phyloP scores from a whole-genome alignment of 306 rosid genomes.

The Quercus cerris region DNA sequence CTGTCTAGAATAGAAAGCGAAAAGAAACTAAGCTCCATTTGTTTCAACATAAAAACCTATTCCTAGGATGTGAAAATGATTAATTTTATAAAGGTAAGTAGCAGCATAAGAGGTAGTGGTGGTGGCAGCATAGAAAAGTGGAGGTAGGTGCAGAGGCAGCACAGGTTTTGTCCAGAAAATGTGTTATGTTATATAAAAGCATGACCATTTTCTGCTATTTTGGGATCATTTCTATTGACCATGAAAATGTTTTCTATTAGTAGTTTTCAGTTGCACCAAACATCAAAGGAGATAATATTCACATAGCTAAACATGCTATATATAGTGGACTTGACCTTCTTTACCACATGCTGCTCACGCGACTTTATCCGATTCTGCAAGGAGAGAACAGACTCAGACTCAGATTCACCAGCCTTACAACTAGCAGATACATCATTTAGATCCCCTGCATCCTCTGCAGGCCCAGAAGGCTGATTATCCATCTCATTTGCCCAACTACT shows the following conservation, averaged over 20 bases:
- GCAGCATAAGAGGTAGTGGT: too few relatives aligned
- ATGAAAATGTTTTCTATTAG: too few relatives aligned
- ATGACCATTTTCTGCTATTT: too few relatives aligned
- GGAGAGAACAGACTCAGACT: slow-evolving; percentile 42
- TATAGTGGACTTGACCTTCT: slow-evolving; percentile 43
- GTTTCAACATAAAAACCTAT: too few relatives aligned
- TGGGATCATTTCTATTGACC: too few relatives aligned
- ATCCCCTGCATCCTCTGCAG: slow-evolving; percentile 43
- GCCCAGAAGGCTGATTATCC: slow-evolving; percentile 58
- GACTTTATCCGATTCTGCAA: slow-evolving; percentile 52
- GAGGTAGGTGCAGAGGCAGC: too few relatives aligned
- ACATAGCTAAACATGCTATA: neutral
- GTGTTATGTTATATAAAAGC: too few relatives aligned
- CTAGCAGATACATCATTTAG: slow-evolving; percentile 44
- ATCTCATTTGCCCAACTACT: slow-evolving; percentile 60
- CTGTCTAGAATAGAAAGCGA: neutral
- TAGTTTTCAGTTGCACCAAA: too few relatives aligned
- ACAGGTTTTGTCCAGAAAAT: too few relatives aligned
- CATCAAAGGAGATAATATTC: neutral
- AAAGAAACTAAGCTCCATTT: neutral
- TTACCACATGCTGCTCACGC: slow-evolving; percentile 57
- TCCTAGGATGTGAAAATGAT: too few relatives aligned
- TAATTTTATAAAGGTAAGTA: too few relatives aligned
- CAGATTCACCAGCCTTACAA: slow-evolving; percentile 53
- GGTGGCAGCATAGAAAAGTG: too few relatives aligned